These are phyloP conservation scores for Russula griseocarnosa DNA, from an alignment of 768 basidiomycete species.

Conservation along the genomic window DNA sequence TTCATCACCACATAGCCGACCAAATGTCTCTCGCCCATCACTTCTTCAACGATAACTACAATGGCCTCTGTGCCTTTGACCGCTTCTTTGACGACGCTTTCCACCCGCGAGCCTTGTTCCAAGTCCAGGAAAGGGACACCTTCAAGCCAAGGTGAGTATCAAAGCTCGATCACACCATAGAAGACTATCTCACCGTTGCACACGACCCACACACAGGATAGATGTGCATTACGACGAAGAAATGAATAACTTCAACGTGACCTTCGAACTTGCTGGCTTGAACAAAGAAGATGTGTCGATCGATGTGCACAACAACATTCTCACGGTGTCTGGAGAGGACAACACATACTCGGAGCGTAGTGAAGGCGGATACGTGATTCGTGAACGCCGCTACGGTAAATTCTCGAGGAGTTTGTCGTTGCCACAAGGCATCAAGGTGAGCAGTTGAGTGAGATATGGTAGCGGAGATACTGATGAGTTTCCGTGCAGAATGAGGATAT, in stretches of 20 bases:
- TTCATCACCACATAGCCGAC: too few species aligned
- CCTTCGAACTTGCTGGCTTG: constrained; percentile 55
- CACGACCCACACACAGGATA: constrained; percentile 40
- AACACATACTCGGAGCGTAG: constrained; percentile 37
- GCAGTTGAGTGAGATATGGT: not conserved
- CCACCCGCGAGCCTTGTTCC: not conserved
- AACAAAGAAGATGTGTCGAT: constrained; percentile 48
- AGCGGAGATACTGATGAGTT: not conserved
- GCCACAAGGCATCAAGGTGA: constrained; percentile 33
- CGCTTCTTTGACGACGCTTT: constrained; percentile 13
- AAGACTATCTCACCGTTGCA: not conserved
- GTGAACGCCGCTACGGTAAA: constrained; percentile 33
- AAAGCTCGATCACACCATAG: not conserved
- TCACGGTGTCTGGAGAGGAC: constrained; percentile 50
- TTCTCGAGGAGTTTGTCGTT: constrained; percentile 31
- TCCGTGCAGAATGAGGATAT: constrained; percentile 31
- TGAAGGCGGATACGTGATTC: constrained; percentile 36
- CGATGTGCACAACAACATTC: constrained; percentile 46
- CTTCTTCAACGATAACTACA: not conserved
- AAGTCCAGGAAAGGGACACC: not conserved
- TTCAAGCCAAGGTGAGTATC: constrained; percentile 13
- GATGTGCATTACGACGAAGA: constrained; percentile 49
- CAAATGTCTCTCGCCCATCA: constrained; percentile 5
- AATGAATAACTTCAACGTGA: constrained; percentile 47
- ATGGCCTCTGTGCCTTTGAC: not conserved